Evolutionary conservation across 1,139 yeast genomes (phyloP), one percentile per base, ranked within the genome.

Genomic region (Petasospora fabianii): DNA sequence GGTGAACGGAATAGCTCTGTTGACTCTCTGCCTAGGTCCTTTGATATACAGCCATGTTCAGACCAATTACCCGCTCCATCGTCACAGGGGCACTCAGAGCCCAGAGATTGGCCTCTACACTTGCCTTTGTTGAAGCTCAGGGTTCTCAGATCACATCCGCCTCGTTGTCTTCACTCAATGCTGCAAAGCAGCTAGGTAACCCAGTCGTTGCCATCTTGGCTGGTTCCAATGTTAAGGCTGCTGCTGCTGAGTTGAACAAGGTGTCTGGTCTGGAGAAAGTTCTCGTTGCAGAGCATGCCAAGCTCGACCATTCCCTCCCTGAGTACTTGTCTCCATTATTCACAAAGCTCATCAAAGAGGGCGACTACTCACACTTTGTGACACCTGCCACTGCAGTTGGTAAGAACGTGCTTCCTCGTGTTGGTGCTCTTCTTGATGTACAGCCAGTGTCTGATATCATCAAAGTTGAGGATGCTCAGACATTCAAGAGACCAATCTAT

Each of bases 401-500:
- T 36, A 90, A 90, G 62, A 84, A 84, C 46, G 66, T 90, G 33
- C 67, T 92, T 40, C 97, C 98, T 27, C 74, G 98, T 51, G 72
- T 85, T 24, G 95, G 86, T 26, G 97, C 97, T 1, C 56, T 84
- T 42, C 66, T 90, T 43, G 96, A 92, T 56, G 74, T 77, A 20
- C 97, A 92, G 66, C 97, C 97, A 32, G 66, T 92, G 41, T 77
- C 90, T 27, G 97, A 92, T 56, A 73, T 92, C 44, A 75, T 75
- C 49, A 76, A 77, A 56, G 81, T 92, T 32, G 75, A 74, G 48
- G 69, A 78, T 38, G 71, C 75, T 20, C 74, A 74, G 46, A 85
- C 95, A 6, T 92, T 92, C 64, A 80, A 81, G 27, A 81, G 97
- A 60, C 97, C 97, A 36, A 87, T 92, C 36, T 92, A 87, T 59